Conservation (phyloP, 768 basidiomycete species). For the Fomitopsis pulvina region DNA sequence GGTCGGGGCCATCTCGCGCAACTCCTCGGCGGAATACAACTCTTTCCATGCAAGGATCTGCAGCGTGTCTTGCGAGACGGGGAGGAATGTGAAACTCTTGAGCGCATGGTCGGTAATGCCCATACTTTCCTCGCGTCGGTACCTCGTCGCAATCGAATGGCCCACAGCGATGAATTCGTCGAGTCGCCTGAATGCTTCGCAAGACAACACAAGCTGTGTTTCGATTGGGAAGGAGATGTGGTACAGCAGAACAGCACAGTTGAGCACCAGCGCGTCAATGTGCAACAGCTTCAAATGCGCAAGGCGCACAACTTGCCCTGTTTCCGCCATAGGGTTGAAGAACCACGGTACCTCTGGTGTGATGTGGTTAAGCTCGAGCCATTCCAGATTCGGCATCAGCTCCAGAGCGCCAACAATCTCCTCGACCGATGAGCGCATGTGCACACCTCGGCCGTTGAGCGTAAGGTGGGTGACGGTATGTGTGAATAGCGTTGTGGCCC, state of each 20-base stretch:
- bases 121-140: not conserved
- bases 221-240: not conserved
- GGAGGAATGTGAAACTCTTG: slow-evolving; percentile 1
- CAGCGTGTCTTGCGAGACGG: not conserved
- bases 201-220: not conserved
- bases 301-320: not conserved
- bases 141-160: not conserved
- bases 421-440: not conserved
- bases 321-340: not conserved
- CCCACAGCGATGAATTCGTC: slow-evolving; percentile 1
- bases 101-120: not conserved
- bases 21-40: not conserved
- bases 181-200: not conserved
- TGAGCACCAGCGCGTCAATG: slow-evolving; percentile 1
- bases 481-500: slow-evolving; percentile 2
- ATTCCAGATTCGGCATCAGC: slow-evolving; percentile 7
- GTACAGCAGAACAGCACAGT: slow-evolving; percentile 1
- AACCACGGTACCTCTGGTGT: not conserved
- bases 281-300: not conserved
- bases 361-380: slow-evolving; percentile 3
- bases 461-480: slow-evolving; percentile 3
- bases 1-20: not conserved
- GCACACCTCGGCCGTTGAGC: not conserved
- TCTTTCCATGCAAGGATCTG: not conserved
- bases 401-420: slow-evolving; percentile 3